A percentile compares a stretch with the other conserved stretches of the same genome.
Conservation (phyloP, 2,329 filamentous ascomycete genomes). For the Calonectria pteridis region DNA sequence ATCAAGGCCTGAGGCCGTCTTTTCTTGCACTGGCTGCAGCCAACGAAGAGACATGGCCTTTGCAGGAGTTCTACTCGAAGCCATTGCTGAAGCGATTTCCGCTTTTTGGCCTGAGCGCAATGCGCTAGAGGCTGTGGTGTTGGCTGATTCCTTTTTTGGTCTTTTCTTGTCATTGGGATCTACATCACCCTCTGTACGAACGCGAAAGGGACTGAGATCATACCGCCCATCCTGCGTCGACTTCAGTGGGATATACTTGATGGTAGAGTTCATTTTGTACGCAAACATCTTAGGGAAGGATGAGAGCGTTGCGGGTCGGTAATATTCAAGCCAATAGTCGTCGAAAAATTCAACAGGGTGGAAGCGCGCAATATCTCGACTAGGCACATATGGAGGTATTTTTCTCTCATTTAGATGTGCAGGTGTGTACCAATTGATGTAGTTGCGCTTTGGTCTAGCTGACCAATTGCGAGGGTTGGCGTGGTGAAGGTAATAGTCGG, state of each 20-base stretch:
- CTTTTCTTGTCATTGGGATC: conserved; percentile 72
- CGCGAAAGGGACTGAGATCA: conserved; percentile 89
- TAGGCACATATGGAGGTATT: conserved; percentile 62
- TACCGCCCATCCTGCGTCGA: conserved; percentile 79
- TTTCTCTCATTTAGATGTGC: conserved; percentile 73
- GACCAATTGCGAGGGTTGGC: conserved; percentile 82
- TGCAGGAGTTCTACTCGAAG: conserved; percentile 53
- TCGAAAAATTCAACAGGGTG: conserved; percentile 76
- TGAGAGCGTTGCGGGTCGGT: conserved; percentile 87
- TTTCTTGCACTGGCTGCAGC: conserved; percentile 65
- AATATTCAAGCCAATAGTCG: conserved; percentile 98
- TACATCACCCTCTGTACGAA: conserved; percentile 74
- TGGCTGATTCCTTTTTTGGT: conserved; percentile 76
- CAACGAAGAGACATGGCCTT: conserved; percentile 70
- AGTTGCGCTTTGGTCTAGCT: conserved; percentile 72
- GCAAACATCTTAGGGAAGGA: conserved; percentile 93
- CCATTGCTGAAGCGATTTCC: conserved; percentile 56
- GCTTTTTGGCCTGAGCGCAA: conserved; percentile 43
- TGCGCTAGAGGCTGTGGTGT: conserved; percentile 63
- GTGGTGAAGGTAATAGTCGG: conserved; percentile 97
- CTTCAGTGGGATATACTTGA: conserved; percentile 84
- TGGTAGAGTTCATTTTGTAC: conserved; percentile 90
- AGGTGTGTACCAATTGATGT: conserved; percentile 91
- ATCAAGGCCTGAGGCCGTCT: conserved; percentile 39
- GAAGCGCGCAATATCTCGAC: conserved; percentile 51